Conservation (phyloP, 768 basidiomycete species). For the Russula foetens region DNA sequence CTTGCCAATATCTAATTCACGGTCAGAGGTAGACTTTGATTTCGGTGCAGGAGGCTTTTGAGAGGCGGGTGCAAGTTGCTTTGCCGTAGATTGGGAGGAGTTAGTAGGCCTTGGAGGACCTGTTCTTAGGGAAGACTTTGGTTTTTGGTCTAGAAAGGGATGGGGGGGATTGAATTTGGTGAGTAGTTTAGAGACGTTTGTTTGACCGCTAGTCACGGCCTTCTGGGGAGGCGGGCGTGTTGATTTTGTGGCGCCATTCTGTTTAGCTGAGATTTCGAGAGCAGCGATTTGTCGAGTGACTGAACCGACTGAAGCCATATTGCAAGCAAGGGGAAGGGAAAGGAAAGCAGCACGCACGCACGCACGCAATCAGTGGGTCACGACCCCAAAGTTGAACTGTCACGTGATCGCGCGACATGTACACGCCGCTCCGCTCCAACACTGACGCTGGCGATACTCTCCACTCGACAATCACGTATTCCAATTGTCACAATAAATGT, state of each 20-base stretch:
- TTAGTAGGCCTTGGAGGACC: conserved; percentile 21
- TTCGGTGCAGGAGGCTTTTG: conserved; percentile 16
- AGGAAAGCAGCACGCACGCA: neutral
- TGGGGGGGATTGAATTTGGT: conserved; percentile 69
- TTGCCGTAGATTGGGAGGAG: conserved; percentile 28
- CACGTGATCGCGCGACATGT: conserved; percentile 9
- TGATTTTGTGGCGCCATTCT: conserved; percentile 29
- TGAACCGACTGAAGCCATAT: conserved; percentile 39
- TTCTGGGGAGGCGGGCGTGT: conserved; percentile 34
- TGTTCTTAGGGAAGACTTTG: conserved; percentile 13
- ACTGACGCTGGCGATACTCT: no score
- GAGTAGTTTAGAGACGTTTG: conserved; percentile 60
- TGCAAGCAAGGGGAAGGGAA: neutral
- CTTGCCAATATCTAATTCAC: conserved; percentile 64
- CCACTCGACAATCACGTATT: neutral
- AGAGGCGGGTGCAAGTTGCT: conserved; percentile 6
- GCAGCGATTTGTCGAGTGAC: conserved; percentile 63
- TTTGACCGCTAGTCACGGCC: conserved; percentile 48
- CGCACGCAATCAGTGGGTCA: neutral
- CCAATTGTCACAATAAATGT: neutral
- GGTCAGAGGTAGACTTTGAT: conserved; percentile 19
- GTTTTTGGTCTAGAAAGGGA: conserved; percentile 30
- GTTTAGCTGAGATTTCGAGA: conserved; percentile 54
- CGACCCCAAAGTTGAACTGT: neutral
- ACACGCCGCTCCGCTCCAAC: no score